Base-by-base conservation (phyloP, 306 rosid species). In the Vachellia collinsii region DNA sequence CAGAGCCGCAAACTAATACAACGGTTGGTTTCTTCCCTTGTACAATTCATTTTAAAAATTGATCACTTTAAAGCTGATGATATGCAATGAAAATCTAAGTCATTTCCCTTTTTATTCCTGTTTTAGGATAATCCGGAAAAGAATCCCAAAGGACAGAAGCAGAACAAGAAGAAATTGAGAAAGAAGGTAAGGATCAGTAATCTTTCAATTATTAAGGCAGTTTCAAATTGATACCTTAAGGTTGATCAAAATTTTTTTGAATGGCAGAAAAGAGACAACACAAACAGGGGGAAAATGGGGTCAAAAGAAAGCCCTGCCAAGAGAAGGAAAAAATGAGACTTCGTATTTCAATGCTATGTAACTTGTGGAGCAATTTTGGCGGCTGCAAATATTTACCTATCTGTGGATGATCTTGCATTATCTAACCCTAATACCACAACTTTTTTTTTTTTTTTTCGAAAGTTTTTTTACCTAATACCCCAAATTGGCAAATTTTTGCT, bases 21-120 rank as follows among this genome's bases (percentile, higher is more conserved):
- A 36, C 66, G 94, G 98, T 92, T 83, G 59, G 82, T 70, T 86
- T 85, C 71, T 86, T 81, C 66, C 44, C 54, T 54, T 72, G 54
- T 65, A 42, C 64, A 59, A 22, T 42, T 78, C 44, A 5, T 58
- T 59, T 50, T 2, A 48, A 16, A 34, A 68, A 12, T 0, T 6
- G 3, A 62, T 13, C 10, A 12, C 63, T 65, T 65, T 78, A 46
- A 51, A 71, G 74, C 67, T 53, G 23, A 41, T 38, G 48, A 66
- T 41, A 9, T 54, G 82, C 20, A 7, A 20, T 54, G 38, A 75
- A 41, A 58, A 62, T 67, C 64, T 41, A 75, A 81, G 20, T 70
- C 48, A 54, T 76, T 59, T 36, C 64, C 38, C 17, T 19, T 20
- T 20, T 4, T 42, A 9, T 6, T 79, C 11, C 0, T 77, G n/a